Evolutionary conservation across 768 basidiomycete genomes (phyloP).

Genomic region (Suillus ampliporus): DNA sequence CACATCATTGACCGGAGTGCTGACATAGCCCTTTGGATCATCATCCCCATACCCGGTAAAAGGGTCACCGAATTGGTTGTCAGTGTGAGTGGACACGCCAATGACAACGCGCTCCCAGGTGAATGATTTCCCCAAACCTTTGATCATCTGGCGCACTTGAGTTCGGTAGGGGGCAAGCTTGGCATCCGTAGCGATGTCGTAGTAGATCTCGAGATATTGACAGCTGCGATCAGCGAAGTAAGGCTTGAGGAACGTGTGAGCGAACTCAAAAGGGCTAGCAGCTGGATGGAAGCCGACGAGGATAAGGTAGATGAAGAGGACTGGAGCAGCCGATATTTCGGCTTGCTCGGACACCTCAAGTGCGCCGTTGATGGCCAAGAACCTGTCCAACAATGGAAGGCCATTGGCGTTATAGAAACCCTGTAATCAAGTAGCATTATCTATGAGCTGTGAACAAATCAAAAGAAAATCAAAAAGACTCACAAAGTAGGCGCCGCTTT

Average conservation of each 20-base stretch:
- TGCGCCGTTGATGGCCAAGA: neutral
- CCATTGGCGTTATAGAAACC: too few relatives aligned
- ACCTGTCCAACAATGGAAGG: neutral
- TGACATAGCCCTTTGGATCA: neutral
- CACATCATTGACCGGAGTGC: neutral
- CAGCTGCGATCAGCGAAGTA: neutral
- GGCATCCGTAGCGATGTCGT: neutral
- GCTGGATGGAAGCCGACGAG: neutral
- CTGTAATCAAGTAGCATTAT: too few relatives aligned
- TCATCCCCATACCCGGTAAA: neutral
- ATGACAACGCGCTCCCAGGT: neutral
- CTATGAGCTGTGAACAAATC: too few relatives aligned
- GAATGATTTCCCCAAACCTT: neutral
- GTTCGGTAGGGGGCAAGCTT: neutral
- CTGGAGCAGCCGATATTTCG: neutral
- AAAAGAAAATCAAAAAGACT: neutral
- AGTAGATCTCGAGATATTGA: neutral
- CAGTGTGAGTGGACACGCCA: neutral
- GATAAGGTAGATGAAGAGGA: neutral
- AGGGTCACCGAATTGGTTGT: neutral
- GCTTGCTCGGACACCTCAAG: neutral
- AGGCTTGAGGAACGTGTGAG: neutral
- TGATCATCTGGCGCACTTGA: neutral
- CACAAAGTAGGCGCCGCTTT: neutral
- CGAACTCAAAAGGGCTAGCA: neutral